Conservation (phyloP, 139 green algal genomes). For the Desmodesmus armatus region DNA sequence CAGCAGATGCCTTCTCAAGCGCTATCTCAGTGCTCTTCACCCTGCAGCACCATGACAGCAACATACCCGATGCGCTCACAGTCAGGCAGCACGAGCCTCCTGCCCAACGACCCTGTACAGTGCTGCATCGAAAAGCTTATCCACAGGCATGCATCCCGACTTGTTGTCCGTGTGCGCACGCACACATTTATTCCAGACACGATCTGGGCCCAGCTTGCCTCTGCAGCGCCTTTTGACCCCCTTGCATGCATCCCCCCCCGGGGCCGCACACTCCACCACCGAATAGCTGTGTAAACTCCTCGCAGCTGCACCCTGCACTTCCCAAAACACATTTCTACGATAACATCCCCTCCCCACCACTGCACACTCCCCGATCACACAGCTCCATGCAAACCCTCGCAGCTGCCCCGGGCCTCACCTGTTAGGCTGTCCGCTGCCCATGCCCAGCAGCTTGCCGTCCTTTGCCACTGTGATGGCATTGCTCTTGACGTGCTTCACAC, state of each 20-base stretch:
- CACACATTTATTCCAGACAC: too few relatives aligned
- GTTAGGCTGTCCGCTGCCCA: constrained; percentile 99
- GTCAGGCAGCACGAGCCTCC: constrained; percentile 2
- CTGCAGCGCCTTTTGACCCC: too few relatives aligned
- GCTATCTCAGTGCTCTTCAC: constrained; percentile 81
- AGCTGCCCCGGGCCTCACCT: constrained; percentile 64
- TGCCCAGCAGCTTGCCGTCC: constrained; percentile 91
- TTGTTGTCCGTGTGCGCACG: too few relatives aligned
- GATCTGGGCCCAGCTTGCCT: too few relatives aligned
- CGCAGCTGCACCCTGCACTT: not conserved
- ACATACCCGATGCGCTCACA: not conserved
- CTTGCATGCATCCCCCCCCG: too few relatives aligned
- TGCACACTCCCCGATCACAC: too few relatives aligned
- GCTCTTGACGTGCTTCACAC: constrained; percentile 99
- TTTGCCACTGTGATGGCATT: constrained; percentile 99
- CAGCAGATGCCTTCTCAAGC: constrained; percentile 93
- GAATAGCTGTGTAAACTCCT: too few relatives aligned
- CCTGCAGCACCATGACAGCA: constrained; percentile 31
- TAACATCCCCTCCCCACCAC: not conserved
- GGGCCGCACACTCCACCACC: too few relatives aligned
- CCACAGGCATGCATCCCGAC: too few relatives aligned
- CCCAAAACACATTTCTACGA: not conserved
- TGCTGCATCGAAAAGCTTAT: too few relatives aligned
- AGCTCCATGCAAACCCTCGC: too few relatives aligned
- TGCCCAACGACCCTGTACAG: too few relatives aligned